Percentiles rank a stretch among this genome's conserved stretches.
Evolutionary conservation across 208 protist genomes (phyloP).

Genomic region (Leishmania mexicana): DNA sequence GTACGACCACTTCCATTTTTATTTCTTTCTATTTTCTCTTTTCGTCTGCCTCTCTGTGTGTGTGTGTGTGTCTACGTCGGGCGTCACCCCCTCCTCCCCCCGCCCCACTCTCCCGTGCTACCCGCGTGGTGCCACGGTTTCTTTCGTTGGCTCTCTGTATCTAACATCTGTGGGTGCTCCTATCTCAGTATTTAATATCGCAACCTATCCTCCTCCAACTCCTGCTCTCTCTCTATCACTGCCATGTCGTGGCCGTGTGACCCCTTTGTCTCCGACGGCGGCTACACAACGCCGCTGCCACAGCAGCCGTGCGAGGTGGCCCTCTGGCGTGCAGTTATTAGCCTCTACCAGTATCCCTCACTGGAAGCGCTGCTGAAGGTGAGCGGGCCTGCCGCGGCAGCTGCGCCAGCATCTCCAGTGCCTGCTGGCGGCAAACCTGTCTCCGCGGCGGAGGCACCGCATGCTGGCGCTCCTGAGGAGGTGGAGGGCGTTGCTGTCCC

Average conservation of each 20-base stretch:
- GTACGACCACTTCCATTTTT: neutral
- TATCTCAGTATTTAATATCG: neutral
- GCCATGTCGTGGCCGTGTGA: conserved; percentile 26
- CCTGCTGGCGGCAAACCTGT: neutral
- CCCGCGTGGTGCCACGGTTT: neutral
- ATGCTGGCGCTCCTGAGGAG: neutral
- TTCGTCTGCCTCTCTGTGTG: neutral
- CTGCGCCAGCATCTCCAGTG: neutral
- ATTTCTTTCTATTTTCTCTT: neutral
- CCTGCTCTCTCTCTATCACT: neutral
- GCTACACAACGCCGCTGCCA: conserved; percentile 40
- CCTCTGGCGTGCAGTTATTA: conserved; percentile 37
- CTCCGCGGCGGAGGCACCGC: neutral
- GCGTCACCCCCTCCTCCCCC: neutral
- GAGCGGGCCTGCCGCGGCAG: neutral
- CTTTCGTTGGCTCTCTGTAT: neutral
- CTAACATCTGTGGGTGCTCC: neutral
- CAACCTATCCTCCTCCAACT: neutral
- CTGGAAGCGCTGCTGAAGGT: conserved; percentile 15
- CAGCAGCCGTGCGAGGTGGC: conserved; percentile 30
- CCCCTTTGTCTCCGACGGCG: conserved; percentile 27
- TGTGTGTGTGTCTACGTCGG: neutral
- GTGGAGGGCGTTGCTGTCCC: neutral
- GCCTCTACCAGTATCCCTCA: conserved; percentile 22
- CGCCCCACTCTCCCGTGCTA: neutral